These are phyloP conservation scores for Fallopia convolvulus DNA, from an alignment of 148 eudicot genomes.

Conservation along the genomic window DNA sequence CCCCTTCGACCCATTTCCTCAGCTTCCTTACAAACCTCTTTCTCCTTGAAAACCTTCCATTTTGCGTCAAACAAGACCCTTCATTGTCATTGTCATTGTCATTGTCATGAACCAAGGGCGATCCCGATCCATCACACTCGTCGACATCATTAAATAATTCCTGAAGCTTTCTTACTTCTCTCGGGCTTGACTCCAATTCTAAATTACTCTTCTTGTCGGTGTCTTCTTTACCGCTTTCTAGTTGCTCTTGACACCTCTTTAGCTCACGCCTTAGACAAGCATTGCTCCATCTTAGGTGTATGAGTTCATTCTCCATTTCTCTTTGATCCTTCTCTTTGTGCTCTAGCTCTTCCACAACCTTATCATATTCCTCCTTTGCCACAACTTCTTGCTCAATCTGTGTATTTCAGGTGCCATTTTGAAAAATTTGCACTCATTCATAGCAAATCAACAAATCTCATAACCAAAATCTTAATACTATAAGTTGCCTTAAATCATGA, in stretches of 20 bases:
- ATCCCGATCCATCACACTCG: neutral
- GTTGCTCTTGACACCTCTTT: conserved; percentile 22
- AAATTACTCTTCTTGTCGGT: neutral
- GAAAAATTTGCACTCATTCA: no score
- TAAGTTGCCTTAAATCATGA: no score
- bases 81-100: neutral
- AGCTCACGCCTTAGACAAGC: conserved; percentile 52
- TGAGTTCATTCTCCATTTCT: conserved; percentile 29
- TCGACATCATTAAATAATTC: neutral
- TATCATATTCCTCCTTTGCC: conserved; percentile 26
- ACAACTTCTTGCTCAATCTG: conserved; percentile 28
- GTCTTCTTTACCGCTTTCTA: neutral
- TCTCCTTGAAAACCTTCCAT: conserved; percentile 23
- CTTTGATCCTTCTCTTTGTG: conserved; percentile 26
- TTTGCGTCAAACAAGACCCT: neutral
- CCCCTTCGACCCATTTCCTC: conserved; percentile 56
- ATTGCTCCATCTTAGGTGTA: conserved; percentile 44
- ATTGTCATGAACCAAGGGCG: neutral
- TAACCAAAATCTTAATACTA: no score
- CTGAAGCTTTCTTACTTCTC: neutral
- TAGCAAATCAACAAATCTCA: no score
- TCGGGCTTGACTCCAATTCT: neutral
- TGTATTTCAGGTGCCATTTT: neutral
- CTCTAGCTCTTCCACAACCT: conserved; percentile 31
- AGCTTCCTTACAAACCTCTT: conserved; percentile 36